phyloP scores from a whole-genome alignment of 805 yeast species.

The Spathaspora gorwiae region DNA sequence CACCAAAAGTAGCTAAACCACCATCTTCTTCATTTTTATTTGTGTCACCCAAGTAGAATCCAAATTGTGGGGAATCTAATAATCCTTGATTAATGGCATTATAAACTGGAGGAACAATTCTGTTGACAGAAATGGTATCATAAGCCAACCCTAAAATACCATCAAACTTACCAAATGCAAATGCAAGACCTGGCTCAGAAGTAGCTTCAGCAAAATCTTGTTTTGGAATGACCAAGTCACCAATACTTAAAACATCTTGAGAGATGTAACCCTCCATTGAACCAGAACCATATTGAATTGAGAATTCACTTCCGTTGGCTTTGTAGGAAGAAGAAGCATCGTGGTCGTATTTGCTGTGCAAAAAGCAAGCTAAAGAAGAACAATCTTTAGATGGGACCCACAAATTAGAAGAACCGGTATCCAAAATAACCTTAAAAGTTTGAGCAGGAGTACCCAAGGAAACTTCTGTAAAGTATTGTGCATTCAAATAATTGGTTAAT shows the following conservation, averaged over 20 bases:
- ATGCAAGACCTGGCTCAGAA: slow-evolving; percentile 93
- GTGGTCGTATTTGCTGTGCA: slow-evolving; percentile 89
- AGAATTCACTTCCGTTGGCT: slow-evolving; percentile 80
- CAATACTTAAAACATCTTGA: slow-evolving; percentile 75
- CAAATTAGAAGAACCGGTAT: slow-evolving; percentile 94
- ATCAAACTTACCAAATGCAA: slow-evolving; percentile 98
- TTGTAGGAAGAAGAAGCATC: slow-evolving; percentile 76
- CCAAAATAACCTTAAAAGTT: slow-evolving; percentile 86
- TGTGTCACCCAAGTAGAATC: slow-evolving; percentile 84
- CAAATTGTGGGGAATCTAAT: slow-evolving; percentile 79
- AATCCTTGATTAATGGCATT: slow-evolving; percentile 80
- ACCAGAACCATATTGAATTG: slow-evolving; percentile 90
- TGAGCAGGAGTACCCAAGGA: slow-evolving; percentile 91
- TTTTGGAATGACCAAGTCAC: slow-evolving; percentile 76
- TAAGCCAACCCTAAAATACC: slow-evolving; percentile 96
- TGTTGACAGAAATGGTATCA: slow-evolving; percentile 83
- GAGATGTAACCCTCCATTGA: slow-evolving; percentile 89
- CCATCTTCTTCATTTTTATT: slow-evolving; percentile 64
- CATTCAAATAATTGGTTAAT: slow-evolving; percentile 87
- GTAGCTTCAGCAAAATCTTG: slow-evolving; percentile 98
- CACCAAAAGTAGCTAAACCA: slow-evolving; percentile 95
- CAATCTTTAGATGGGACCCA: slow-evolving; percentile 95
- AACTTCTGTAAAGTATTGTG: slow-evolving; percentile 93
- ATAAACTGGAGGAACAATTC: slow-evolving; percentile 90
- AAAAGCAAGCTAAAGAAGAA: slow-evolving; percentile 89